These are phyloP conservation scores for Kodamaea plutei DNA, from an alignment of 1,139 yeast species.

Conservation along the genomic window DNA sequence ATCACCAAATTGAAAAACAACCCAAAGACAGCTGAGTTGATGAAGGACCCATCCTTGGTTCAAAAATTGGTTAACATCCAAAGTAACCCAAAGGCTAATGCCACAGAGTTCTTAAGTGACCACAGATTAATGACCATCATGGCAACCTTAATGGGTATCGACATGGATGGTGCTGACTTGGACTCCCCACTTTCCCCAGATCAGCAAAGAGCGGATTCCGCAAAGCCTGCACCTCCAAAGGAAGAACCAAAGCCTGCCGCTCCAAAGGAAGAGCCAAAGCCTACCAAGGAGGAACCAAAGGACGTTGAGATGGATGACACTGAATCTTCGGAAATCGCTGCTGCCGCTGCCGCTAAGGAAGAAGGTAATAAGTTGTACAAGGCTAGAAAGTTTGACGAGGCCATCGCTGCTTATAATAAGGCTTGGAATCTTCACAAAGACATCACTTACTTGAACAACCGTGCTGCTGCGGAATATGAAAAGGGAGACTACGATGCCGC, in stretches of 20 bases:
- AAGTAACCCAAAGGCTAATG: conserved; percentile 70
- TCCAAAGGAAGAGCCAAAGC: conserved; percentile 9
- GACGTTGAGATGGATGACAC: conserved; percentile 34
- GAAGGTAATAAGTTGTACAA: conserved; percentile 87
- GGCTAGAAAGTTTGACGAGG: conserved; percentile 85
- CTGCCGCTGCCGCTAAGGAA: conserved; percentile 78
- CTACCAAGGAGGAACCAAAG: conserved; percentile 17
- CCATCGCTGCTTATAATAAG: conserved; percentile 76
- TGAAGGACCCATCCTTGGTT: conserved; percentile 85
- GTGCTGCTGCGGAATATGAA: conserved; percentile 97
- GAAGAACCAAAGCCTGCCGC: conserved; percentile 16
- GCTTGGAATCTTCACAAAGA: conserved; percentile 86
- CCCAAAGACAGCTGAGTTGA: conserved; percentile 82
- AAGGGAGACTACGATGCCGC: conserved; percentile 89
- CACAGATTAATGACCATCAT: conserved; percentile 86
- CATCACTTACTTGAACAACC: conserved; percentile 89
- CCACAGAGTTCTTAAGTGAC: conserved; percentile 64
- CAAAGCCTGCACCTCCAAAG: conserved; percentile 20
- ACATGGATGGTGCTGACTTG: conserved; percentile 49
- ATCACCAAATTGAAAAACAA: conserved; percentile 70
- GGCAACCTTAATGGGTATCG: conserved; percentile 84
- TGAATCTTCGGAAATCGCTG: conserved; percentile 29
- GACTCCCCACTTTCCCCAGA: conserved; percentile 21
- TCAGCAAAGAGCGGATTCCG: conserved; percentile 14
- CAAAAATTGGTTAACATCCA: conserved; percentile 64